These are phyloP conservation scores for Fragilariopsis cylindrus DNA, from an alignment of 108 stramenopile genomes.

Conservation along the genomic window DNA sequence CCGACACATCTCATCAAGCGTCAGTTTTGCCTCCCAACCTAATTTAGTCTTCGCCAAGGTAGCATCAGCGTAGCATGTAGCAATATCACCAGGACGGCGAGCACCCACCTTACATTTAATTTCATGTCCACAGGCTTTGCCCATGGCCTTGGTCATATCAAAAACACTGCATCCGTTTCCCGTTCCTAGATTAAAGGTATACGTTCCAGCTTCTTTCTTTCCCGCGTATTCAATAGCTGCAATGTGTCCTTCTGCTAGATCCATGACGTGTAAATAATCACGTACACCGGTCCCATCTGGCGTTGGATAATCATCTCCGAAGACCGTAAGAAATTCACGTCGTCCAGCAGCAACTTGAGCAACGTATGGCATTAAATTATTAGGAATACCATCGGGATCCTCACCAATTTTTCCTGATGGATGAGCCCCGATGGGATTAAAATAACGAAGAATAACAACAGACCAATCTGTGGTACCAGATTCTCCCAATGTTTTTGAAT, in stretches of 20 bases:
- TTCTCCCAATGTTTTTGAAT: constrained; percentile 44
- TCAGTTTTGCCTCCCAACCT: constrained; percentile 91
- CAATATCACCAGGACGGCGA: constrained; percentile 94
- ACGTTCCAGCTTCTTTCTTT: constrained; percentile 43
- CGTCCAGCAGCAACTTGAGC: constrained; percentile 97
- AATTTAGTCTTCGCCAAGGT: constrained; percentile 88
- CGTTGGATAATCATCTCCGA: constrained; percentile 95
- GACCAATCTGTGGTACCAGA: constrained; percentile 58
- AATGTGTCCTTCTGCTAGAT: constrained; percentile 95
- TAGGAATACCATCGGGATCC: constrained; percentile 96
- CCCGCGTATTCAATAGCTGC: constrained; percentile 84
- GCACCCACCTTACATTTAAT: constrained; percentile 89
- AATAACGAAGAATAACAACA: constrained; percentile 93
- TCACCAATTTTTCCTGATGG: constrained; percentile 96
- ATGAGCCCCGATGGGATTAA: constrained; percentile 99
- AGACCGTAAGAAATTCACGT: constrained; percentile 92
- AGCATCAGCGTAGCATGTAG: constrained; percentile 94
- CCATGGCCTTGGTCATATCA: constrained; percentile 95
- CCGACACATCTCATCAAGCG: constrained; percentile 93
- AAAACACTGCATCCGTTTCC: constrained; percentile 93
- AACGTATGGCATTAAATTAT: constrained; percentile 99
- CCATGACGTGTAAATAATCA: constrained; percentile 99
- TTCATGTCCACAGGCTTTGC: constrained; percentile 86
- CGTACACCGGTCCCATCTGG: constrained; percentile 97
- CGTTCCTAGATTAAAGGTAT: constrained; percentile 96